Evolutionary conservation across 140 eudicot genomes (phyloP).

Genomic region (Artemisia princeps): DNA sequence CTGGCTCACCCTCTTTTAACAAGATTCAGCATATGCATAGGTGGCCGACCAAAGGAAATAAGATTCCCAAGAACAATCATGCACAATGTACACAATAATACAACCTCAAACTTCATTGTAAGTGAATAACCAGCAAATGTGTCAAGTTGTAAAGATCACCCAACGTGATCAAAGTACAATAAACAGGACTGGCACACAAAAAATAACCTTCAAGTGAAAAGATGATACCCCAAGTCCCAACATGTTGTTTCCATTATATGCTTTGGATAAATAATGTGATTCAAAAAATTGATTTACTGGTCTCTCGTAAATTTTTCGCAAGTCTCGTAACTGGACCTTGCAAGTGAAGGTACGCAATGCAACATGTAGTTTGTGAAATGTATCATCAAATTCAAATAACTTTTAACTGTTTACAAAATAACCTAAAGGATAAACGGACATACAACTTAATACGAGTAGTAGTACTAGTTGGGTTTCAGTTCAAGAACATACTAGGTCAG

Average conservation of each 20-base stretch:
- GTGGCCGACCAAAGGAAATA: constrained; percentile 13
- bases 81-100: constrained; percentile 19
- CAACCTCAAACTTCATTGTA: background rate
- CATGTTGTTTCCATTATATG: background rate
- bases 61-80: constrained; percentile 22
- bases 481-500: too few relatives aligned
- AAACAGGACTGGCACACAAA: background rate
- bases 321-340: too few relatives aligned
- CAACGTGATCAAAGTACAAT: constrained; percentile 22
- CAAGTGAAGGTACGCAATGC: too few relatives aligned
- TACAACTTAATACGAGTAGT: too few relatives aligned
- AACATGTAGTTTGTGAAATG: too few relatives aligned
- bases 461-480: too few relatives aligned
- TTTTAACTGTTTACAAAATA: too few relatives aligned
- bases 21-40: constrained; percentile 12
- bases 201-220: background rate
- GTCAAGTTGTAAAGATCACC: constrained; percentile 9
- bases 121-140: constrained; percentile 14
- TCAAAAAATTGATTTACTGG: background rate
- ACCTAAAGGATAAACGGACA: too few relatives aligned
- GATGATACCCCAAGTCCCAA: background rate
- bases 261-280: background rate
- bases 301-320: too few relatives aligned
- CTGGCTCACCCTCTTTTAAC: constrained; percentile 3
- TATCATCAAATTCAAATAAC: too few relatives aligned